Conservation (phyloP, 345 rosid species). For the Dipteronia sinensis region DNA sequence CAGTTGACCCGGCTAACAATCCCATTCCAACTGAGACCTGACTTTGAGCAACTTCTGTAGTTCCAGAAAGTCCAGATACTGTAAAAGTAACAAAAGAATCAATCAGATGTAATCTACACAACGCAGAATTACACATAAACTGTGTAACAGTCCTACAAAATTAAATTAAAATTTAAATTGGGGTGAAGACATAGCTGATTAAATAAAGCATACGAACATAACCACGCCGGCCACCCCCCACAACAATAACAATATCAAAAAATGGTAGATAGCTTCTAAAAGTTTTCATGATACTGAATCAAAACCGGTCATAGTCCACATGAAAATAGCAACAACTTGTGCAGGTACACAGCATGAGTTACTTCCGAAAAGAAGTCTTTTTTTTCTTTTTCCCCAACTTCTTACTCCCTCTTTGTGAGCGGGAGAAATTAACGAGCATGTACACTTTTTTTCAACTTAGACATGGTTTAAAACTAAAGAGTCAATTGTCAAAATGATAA, state of each 20-base stretch:
- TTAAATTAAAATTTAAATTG: neutral
- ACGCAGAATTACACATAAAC: neutral
- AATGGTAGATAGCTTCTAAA: too few species aligned
- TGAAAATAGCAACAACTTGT: too few species aligned
- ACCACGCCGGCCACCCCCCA: too few species aligned
- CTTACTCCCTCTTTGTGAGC: too few species aligned
- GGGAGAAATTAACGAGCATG: neutral
- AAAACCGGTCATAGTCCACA: too few species aligned
- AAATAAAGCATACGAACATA: neutral
- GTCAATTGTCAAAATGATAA: too few species aligned
- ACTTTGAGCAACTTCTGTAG: conserved; percentile 63
- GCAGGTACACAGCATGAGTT: too few species aligned
- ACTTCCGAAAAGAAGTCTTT: too few species aligned
- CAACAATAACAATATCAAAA: too few species aligned
- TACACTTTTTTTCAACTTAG: neutral
- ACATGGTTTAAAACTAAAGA: neutral
- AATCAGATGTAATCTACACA: too few species aligned
- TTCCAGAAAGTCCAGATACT: conserved; percentile 93
- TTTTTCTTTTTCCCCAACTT: too few species aligned
- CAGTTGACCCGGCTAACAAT: conserved; percentile 83
- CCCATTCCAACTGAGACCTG: conserved; percentile 97
- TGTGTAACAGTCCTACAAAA: neutral
- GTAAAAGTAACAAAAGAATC: neutral
- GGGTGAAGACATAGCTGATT: neutral
- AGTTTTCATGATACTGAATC: too few species aligned